These are phyloP conservation scores for Senecio squalidus DNA, from an alignment of 140 eudicot genomes.

Conservation along the genomic window DNA sequence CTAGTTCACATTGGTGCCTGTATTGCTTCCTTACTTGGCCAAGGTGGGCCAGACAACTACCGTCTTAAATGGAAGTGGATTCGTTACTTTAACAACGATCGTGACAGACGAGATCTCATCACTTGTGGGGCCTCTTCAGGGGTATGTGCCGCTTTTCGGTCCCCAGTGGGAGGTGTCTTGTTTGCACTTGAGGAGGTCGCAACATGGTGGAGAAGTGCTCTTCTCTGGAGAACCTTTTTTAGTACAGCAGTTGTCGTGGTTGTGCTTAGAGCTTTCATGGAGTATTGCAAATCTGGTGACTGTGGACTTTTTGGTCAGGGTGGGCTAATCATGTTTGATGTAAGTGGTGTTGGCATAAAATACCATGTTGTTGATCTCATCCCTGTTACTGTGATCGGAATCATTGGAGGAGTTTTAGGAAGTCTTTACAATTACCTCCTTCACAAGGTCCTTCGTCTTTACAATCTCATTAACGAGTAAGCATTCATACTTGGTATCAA, in stretches of 20 bases:
- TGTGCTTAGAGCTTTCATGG: constrained; percentile 82
- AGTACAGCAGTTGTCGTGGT: constrained; percentile 97
- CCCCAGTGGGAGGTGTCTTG: constrained; percentile 76
- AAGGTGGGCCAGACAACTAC: constrained; percentile 88
- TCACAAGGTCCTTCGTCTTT: constrained; percentile 85
- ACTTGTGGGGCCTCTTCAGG: constrained; percentile 76
- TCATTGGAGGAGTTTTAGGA: constrained; percentile 90
- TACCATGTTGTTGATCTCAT: constrained; percentile 70
- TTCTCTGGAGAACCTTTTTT: constrained; percentile 93
- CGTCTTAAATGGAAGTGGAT: constrained; percentile 87
- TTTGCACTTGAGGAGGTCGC: constrained; percentile 95
- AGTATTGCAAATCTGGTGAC: constrained; percentile 63
- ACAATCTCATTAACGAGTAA: constrained; percentile 93
- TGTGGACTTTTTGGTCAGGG: constrained; percentile 96
- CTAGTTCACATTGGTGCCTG: constrained; percentile 88
- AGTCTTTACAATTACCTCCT: constrained; percentile 77
- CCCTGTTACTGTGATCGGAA: constrained; percentile 70
- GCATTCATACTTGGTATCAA: constrained; percentile 4
- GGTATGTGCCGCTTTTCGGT: constrained; percentile 62
- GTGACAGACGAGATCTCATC: constrained; percentile 63
- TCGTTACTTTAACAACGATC: constrained; percentile 78
- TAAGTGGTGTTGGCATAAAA: constrained; percentile 61
- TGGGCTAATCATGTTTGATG: constrained; percentile 93
- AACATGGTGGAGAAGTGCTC: constrained; percentile 99
- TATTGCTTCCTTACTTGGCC: constrained; percentile 87